Base-by-base conservation (phyloP, 2,329 filamentous ascomycete genomes). In the Arachnomyces sp. region DNA sequence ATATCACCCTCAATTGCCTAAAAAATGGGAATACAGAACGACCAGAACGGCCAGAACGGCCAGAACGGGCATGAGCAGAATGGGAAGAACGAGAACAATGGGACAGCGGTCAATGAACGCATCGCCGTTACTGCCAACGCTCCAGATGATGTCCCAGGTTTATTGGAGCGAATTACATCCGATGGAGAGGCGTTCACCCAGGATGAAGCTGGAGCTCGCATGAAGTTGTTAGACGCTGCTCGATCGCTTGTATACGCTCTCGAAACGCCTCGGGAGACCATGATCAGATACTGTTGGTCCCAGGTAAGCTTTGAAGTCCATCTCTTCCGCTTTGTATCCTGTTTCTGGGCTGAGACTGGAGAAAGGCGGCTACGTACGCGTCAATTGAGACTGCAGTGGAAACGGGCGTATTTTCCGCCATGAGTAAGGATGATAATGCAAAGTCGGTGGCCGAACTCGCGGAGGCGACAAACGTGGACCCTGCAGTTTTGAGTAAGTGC, bases 181-280 rank as follows among this genome's bases (percentile, higher is more conserved):
- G 39, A 48, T 13, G 46, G 49, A 7, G 35, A 50, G 14, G 39
- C 31, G 7, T 46, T 48, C 18, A 31, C n/a, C 11, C 30, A 44
- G 9, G 39, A 43, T 7, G 42, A 51, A 18, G 7, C 32, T 9
- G 25, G 44, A 3, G 46, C 47, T 8, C 50, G 55, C 6, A 32
- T 52, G 25, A 46, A 49, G 15, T 43, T 57, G 1, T 34, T 58
- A 15, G 51, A 56, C n/a, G 35, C 46, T n/a, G 53, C 50, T 7
- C 51, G 52, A n/a, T 45, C 53, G 3, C 38, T 58, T 4, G 44
- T 53, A 7, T 43, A 50, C 35, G 51, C 50, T 7, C 42, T 57
- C 33, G 55, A 59, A 33, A 59, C 53, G 9, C 56, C 55, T 2
- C 48, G 50, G 8, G 55, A 59, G 38, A 43, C 54, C 4, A 53